A percentile compares a stretch with the other conserved stretches of the same genome.
phyloP scores from a whole-genome alignment of 2,329 filamentous ascomycete genomes.

The Colletotrichum sp. region DNA sequence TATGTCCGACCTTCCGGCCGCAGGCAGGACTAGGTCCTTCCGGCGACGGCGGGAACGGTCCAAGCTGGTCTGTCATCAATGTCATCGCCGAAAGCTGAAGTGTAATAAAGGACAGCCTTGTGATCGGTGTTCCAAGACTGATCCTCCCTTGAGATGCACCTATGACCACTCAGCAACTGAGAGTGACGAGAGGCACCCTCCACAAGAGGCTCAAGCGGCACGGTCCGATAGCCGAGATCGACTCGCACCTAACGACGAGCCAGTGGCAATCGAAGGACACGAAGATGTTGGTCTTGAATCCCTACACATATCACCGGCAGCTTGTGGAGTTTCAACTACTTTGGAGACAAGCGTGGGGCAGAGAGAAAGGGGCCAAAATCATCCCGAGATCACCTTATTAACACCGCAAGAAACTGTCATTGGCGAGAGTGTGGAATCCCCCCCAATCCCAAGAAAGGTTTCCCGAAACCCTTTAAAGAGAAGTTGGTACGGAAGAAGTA shows the following conservation, averaged over 20 bases:
- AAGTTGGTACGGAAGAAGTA: background rate
- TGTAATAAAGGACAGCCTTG: background rate
- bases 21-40: background rate
- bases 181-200: background rate
- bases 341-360: background rate
- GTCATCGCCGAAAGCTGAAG: slow-evolving; percentile 2
- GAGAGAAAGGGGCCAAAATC: background rate
- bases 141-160: background rate
- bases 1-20: background rate
- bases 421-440: background rate
- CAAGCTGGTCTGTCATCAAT: background rate
- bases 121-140: background rate
- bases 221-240: background rate
- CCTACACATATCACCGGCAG: background rate
- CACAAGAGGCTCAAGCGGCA: background rate
- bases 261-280: background rate
- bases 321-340: background rate
- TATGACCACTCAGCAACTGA: background rate
- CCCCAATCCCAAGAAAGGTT: background rate
- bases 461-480: background rate
- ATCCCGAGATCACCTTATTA: background rate
- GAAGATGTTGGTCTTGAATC: background rate
- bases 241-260: background rate
- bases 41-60: background rate
- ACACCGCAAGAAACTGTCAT: background rate